Percentiles rank a stretch among this genome's conserved stretches.
phyloP scores from a whole-genome alignment of 2,329 filamentous ascomycete species.

The Blastomyces silverae region DNA sequence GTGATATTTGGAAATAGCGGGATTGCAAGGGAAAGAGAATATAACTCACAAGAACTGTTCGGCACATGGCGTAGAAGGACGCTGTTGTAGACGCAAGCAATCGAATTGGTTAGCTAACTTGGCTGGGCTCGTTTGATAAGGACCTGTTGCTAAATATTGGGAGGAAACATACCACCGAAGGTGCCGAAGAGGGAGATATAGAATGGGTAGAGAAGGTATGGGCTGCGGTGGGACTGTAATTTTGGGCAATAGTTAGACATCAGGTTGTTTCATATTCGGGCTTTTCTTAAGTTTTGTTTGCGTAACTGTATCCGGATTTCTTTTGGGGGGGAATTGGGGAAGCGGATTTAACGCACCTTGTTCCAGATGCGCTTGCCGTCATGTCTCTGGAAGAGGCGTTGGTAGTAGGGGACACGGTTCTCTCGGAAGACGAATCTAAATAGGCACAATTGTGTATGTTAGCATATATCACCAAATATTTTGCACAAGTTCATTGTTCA shows the following conservation, averaged over 20 bases:
- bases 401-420: constrained; percentile 62
- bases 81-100: constrained; percentile 23
- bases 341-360: constrained; percentile 49
- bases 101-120: constrained; percentile 13
- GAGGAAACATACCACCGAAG: constrained; percentile 41
- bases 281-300: too few relatives aligned
- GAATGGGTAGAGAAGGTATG: constrained; percentile 56
- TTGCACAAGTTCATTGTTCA: not conserved
- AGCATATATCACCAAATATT: constrained; percentile 20
- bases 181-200: constrained; percentile 47
- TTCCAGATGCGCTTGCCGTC: constrained; percentile 61
- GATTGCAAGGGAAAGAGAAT: not conserved
- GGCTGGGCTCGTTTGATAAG: not conserved
- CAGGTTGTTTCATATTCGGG: not conserved
- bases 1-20: not conserved
- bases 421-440: constrained; percentile 53
- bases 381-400: constrained; percentile 59
- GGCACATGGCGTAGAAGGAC: constrained; percentile 40
- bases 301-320: not conserved
- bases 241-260: constrained; percentile 10
- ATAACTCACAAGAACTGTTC: constrained; percentile 39
- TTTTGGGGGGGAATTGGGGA: not conserved
- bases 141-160: constrained; percentile 1
- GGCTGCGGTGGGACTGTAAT: constrained; percentile 48
- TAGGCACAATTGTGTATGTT: constrained; percentile 15